These are phyloP conservation scores for Actinomortierella ambigua DNA, from an alignment of 371 early-diverging fungal genomes.

Conservation along the genomic window DNA sequence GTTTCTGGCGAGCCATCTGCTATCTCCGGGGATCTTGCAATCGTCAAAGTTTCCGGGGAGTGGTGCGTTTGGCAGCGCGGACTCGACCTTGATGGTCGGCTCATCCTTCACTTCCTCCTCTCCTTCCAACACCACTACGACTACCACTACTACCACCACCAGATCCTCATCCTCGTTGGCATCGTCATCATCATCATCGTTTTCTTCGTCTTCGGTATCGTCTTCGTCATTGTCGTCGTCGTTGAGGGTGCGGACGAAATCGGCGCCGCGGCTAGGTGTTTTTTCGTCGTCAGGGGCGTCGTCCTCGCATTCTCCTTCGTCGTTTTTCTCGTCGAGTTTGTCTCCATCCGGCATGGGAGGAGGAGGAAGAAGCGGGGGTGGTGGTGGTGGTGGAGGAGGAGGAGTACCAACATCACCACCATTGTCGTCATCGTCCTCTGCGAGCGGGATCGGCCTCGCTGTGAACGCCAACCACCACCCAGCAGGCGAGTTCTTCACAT, in stretches of 20 bases:
- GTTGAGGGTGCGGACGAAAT: background rate
- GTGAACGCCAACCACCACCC: constrained; percentile 35
- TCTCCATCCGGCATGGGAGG: too few relatives aligned
- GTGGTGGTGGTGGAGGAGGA: too few relatives aligned
- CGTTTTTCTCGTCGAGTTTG: too few relatives aligned
- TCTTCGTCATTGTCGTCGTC: constrained; percentile 5
- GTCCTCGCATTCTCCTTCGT: too few relatives aligned
- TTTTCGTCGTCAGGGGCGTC: too few relatives aligned
- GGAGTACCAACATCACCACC: background rate
- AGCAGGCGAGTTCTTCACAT: constrained; percentile 41
- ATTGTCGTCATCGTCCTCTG: constrained; percentile 7
- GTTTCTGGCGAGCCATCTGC: constrained; percentile 31
- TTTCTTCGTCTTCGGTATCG: too few relatives aligned
- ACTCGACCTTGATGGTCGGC: constrained; percentile 26
- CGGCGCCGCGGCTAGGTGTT: too few relatives aligned
- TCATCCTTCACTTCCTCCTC: constrained; percentile 9
- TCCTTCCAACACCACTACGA: constrained; percentile 4
- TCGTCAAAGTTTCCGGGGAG: constrained; percentile 16
- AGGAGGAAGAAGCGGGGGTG: too few relatives aligned
- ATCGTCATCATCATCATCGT: too few relatives aligned
- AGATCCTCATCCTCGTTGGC: too few relatives aligned
- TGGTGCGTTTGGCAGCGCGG: constrained; percentile 6
- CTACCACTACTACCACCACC: too few relatives aligned
- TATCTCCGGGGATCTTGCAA: constrained; percentile 21
- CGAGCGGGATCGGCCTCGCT: background rate